Evolutionary conservation across 331 rosid species (phyloP), one percentile per base, ranked within the genome.

Genomic region (Telfairia occidentalis): DNA sequence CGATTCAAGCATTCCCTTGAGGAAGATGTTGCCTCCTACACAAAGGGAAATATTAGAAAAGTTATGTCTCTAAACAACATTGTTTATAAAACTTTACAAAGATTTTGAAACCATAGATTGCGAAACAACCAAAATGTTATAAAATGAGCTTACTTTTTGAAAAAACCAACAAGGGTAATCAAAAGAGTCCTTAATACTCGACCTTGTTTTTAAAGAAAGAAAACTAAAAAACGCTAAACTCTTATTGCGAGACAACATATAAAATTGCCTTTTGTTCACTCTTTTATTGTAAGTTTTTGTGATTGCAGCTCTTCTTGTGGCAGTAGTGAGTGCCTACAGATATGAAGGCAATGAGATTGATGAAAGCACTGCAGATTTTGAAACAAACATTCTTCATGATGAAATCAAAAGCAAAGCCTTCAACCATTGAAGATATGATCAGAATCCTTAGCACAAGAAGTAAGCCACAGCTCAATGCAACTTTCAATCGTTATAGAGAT

Each of bases 371-470:
- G 85, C 88, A 2, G 59, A 74, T 55, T 82, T 72, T 15, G 90
- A 87, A 77, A 84, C 87, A 35, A 71, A 32, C 38, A 71, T 64
- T 64, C 63, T 84, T 45, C 72, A 75, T 49, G 64, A 77, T 61
- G 48, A 59, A 42, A 75, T 83, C 21, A 81, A 49, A 72, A 78
- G 57, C 32, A 84, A 77, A 73, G 73, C 60, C 29, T 82, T 69
- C 43, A 77, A 78, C 4, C 78, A 84, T n/a, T 49, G 88, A 87
- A 32, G 88, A 84, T 57, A 57, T 84, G 28, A 77, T 81, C 5
- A 84, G 90, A 83, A 58, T 87, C 35, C 74, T 87, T 23, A 79
- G 88, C 43, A 87, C 90, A 81, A 87, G 90, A 75, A 87, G 90
- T 42, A 81, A 77, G 72, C 53, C 78, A 59, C 90, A 87, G 50